phyloP scores from a whole-genome alignment of 495 filamentous ascomycete genomes.

The Aspergillus hancockii region DNA sequence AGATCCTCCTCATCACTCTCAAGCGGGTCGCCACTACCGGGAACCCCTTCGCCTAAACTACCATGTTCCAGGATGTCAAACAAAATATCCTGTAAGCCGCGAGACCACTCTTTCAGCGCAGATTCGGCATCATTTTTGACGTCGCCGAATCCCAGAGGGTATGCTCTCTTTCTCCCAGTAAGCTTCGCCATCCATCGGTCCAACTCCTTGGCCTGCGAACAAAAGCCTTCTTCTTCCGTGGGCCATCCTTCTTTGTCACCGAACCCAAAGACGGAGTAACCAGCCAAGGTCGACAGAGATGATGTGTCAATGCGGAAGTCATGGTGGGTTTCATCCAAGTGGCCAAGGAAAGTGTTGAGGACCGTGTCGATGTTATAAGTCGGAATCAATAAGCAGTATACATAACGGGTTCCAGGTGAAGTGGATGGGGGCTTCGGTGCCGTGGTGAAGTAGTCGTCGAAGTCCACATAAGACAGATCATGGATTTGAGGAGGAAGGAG shows the following conservation, averaged over 20 bases:
- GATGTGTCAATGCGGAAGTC: constrained; percentile 95
- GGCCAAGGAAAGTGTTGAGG: constrained; percentile 75
- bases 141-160: constrained; percentile 85
- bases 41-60: constrained; percentile 74
- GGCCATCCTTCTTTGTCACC: constrained; percentile 92
- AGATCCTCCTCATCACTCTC: constrained; percentile 81
- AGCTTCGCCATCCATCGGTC: constrained; percentile 96
- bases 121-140: constrained; percentile 68
- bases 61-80: constrained; percentile 61
- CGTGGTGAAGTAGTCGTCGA: constrained; percentile 85
- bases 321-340: constrained; percentile 87
- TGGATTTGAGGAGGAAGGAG: constrained; percentile 64
- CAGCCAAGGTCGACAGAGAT: constrained; percentile 70
- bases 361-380: constrained; percentile 92
- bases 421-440: constrained; percentile 53
- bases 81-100: constrained; percentile 72
- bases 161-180: constrained; percentile 76
- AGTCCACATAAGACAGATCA: constrained; percentile 82
- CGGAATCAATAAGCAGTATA: constrained; percentile 83
- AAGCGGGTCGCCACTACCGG: constrained; percentile 75
- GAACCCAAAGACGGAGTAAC: constrained; percentile 92
- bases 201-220: constrained; percentile 81
- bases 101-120: constrained; percentile 73
- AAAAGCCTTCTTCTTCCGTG: constrained; percentile 85
- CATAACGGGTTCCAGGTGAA: constrained; percentile 54